These are phyloP conservation scores for Ogataea trehalophila DNA, from an alignment of 805 yeast species.

Conservation along the genomic window DNA sequence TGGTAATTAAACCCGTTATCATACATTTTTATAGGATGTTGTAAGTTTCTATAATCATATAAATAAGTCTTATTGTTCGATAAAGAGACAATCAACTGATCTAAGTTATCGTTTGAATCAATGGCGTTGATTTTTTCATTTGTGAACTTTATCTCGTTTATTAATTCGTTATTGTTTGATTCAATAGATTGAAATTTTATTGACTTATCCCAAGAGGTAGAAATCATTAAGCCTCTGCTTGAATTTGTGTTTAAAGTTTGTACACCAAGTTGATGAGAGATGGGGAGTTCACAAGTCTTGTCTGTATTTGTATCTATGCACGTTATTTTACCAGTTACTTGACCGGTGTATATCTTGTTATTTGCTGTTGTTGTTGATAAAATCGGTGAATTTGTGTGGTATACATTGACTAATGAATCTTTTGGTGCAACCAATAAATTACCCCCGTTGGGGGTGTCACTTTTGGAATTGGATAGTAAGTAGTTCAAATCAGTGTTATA, in stretches of 20 bases:
- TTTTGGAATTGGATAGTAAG: not conserved
- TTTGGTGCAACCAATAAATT: not conserved
- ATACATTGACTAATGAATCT: not conserved
- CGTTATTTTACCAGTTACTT: constrained; percentile 50
- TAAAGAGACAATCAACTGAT: constrained; percentile 45
- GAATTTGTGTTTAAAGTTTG: constrained; percentile 28
- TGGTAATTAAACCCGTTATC: constrained; percentile 42
- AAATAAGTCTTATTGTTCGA: constrained; percentile 49
- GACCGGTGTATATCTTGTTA: constrained; percentile 29
- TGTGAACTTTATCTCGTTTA: constrained; percentile 23
- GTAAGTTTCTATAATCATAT: constrained; percentile 38
- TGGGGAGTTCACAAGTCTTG: constrained; percentile 6
- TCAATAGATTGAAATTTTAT: constrained; percentile 43
- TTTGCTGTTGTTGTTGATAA: constrained; percentile 9
- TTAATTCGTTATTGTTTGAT: constrained; percentile 15
- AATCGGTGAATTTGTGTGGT: not conserved
- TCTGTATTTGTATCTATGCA: constrained; percentile 45
- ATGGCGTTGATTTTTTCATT: constrained; percentile 52
- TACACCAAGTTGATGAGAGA: constrained; percentile 39
- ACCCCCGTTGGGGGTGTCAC: too few species aligned
- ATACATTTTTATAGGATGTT: constrained; percentile 3
- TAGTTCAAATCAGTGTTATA: constrained; percentile 3
- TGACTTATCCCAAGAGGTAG: constrained; percentile 61
- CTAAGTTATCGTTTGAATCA: constrained; percentile 40
- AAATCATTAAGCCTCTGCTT: constrained; percentile 33